These are phyloP conservation scores for Fusarium floridanum DNA, from an alignment of 2,329 filamentous ascomycete genomes.

Conservation along the genomic window DNA sequence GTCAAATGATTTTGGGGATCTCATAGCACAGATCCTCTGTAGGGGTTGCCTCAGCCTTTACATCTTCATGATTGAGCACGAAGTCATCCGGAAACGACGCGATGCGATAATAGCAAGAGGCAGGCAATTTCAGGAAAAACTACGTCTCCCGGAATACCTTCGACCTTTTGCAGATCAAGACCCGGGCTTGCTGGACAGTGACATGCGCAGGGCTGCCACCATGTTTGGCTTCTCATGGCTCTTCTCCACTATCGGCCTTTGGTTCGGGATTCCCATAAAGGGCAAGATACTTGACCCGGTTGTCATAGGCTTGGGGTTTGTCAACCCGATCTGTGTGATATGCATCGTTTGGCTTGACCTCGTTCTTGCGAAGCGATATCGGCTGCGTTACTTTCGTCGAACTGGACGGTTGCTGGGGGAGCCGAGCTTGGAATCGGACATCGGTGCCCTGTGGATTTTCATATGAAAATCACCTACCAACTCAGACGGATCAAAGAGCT, in stretches of 20 bases:
- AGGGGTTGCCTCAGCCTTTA: not conserved
- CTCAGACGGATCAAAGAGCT: not conserved
- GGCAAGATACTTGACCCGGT: not conserved
- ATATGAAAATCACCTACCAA: not conserved
- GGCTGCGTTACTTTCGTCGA: not conserved
- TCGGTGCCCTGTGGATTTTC: not conserved
- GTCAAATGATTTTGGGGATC: not conserved
- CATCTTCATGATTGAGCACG: not conserved
- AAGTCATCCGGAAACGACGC: not conserved
- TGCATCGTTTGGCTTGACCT: not conserved
- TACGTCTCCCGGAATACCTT: not conserved
- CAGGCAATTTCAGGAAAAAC: not conserved
- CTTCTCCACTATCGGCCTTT: not conserved
- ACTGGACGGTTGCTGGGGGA: not conserved
- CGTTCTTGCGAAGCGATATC: not conserved
- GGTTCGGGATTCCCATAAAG: not conserved
- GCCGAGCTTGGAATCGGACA: not conserved
- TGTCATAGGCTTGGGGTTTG: not conserved
- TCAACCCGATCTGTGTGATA: not conserved
- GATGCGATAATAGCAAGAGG: not conserved
- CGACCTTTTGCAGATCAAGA: not conserved
- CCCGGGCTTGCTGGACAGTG: not conserved
- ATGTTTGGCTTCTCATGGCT: not conserved
- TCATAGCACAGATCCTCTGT: not conserved
- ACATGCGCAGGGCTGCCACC: not conserved